Evolutionary conservation across 83 land plant species (phyloP).

Genomic region (Picea abies): DNA sequence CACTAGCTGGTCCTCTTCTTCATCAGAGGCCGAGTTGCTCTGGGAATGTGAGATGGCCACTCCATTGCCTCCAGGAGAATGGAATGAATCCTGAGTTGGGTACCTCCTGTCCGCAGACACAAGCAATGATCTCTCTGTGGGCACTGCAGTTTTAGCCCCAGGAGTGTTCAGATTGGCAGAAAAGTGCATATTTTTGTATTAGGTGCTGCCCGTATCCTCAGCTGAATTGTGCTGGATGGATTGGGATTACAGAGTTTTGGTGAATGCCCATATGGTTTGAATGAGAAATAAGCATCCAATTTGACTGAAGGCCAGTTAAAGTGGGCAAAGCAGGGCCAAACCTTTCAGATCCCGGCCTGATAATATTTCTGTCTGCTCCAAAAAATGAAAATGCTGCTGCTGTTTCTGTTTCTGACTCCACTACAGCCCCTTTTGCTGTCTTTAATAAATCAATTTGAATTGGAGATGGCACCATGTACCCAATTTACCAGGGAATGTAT

Average conservation of each 20-base stretch:
- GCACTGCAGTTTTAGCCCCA: not conserved
- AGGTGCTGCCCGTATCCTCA: not conserved
- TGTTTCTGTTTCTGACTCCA: not conserved
- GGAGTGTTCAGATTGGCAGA: not conserved
- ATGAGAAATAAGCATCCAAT: not conserved
- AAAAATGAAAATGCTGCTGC: not conserved
- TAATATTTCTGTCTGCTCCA: not conserved
- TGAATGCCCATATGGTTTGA: not conserved
- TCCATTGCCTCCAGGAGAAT: constrained; percentile 5
- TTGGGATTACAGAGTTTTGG: not conserved
- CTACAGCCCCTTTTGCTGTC: not conserved
- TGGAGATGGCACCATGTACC: not conserved
- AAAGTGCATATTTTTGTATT: not conserved
- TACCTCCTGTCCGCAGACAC: not conserved
- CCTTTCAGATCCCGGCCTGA: not conserved
- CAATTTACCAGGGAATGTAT: not conserved
- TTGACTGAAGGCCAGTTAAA: not conserved
- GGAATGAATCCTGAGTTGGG: not conserved
- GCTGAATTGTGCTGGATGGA: not conserved
- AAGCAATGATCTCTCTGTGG: not conserved
- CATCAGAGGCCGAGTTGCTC: constrained; percentile 33
- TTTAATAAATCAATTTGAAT: not conserved
- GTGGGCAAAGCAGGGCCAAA: constrained; percentile 5
- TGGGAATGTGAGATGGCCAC: not conserved
- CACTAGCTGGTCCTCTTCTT: constrained; percentile 35